A percentile compares a stretch with the other conserved stretches of the same genome.
phyloP scores from a whole-genome alignment of 2,329 filamentous ascomycete genomes.

The Xylariaceae sp. region DNA sequence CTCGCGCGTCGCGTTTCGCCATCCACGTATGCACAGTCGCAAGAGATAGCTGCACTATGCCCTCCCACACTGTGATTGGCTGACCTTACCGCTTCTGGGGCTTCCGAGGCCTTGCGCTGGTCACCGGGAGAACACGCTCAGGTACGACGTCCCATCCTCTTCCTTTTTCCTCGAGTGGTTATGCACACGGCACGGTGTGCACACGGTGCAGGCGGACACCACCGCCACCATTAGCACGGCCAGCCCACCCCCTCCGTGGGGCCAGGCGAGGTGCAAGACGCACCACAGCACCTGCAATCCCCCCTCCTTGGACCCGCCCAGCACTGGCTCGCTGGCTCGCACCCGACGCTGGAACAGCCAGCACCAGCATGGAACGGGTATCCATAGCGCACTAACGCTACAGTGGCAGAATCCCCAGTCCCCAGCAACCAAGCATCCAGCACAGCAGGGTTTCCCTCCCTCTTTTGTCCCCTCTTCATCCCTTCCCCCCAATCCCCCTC shows the following conservation, averaged over 20 bases:
- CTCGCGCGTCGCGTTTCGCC: background rate
- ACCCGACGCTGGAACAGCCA: constrained; percentile 15
- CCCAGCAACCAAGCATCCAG: constrained; percentile 8
- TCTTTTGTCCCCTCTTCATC: constrained; percentile 33
- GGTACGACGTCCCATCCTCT: background rate
- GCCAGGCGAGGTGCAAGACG: constrained; percentile 16
- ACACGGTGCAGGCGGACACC: background rate
- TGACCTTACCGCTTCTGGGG: constrained; percentile 1
- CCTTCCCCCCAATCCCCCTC: constrained; percentile 29
- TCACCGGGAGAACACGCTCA: background rate
- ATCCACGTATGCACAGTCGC: background rate
- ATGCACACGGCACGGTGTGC: background rate
- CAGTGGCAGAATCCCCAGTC: constrained; percentile 6
- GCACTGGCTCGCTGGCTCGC: constrained; percentile 20
- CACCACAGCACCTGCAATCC: constrained; percentile 10
- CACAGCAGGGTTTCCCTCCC: constrained; percentile 30
- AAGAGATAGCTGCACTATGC: background rate
- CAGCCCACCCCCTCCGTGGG: constrained; percentile 16
- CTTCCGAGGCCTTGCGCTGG: constrained; percentile 6
- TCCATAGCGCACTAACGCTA: background rate
- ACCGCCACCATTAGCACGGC: constrained; percentile 5
- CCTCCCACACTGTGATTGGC: constrained; percentile 6
- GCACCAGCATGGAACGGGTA: background rate
- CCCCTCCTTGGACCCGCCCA: constrained; percentile 19
- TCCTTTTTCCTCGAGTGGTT: background rate